Base-by-base conservation (phyloP, 306 rosid genomes). In the Citrullus amarus region DNA sequence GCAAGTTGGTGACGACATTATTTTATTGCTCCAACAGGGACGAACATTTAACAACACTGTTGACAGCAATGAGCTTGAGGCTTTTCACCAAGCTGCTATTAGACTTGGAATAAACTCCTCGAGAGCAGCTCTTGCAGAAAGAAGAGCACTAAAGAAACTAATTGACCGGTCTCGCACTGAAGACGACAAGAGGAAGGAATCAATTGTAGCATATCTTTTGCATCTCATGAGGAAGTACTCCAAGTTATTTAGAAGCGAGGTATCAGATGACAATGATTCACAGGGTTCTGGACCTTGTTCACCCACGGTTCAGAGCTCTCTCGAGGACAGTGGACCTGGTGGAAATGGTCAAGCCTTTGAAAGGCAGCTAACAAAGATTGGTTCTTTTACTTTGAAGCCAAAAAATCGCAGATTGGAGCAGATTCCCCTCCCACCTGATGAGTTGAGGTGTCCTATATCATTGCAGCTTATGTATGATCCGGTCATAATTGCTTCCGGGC, bases 241-340 rank as follows among this genome's bases (percentile, higher is more conserved):
- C 75, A 96, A 96, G 85, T 87, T 96, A 85, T 96, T 96, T 84
- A 88, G 98, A 87, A 96, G 86, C 44, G 99, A 96, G 83, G 79
- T 92, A 85, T 86, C 91, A 6, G 97, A 96, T 66, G 99, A 96
- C 84, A 95, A 84, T 74, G 99, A 96, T 85, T 96, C 98, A 77
- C 99, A 90, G 81, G 98, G 98, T 82, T 96, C 99, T 71, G 86
- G 90, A 18, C 98, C 99, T 65, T 92, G 99, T 85, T 96, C 99
- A 83, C 99, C 99, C 78, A 88, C 97, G 39, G 85, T 96, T 81
- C 90, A 77, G 82, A 90, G 92, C 79, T 87, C 90, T 59, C 68
- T 83, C 2, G 98, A 91, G 80, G 93, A 90, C 14, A 51, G 79
- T 62, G 86, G 81, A 70, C 78, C 93, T 8, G 86, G 83, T 75